Evolutionary conservation across 345 rosid species (phyloP), one percentile per base, ranked within the genome.

Genomic region (Isatis tinctoria): DNA sequence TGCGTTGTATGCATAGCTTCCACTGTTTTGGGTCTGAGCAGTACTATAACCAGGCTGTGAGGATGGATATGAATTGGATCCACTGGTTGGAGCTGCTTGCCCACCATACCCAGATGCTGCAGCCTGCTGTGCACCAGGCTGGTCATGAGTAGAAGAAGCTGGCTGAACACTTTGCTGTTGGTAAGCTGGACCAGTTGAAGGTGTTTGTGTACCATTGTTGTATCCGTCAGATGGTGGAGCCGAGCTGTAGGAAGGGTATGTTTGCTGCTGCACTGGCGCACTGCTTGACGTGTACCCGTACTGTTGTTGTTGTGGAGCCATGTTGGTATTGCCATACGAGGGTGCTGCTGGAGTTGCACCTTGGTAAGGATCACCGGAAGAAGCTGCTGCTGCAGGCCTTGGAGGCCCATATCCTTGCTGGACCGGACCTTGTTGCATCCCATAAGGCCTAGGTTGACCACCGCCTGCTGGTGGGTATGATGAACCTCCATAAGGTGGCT

Each of bases 391-490:
- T 24, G 37, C 37, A 35, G 67, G 67, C 74, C 85, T 60, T 1
- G 87, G 86, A 66, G 83, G 89, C 10, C 87, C 91, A 69, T 88
- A 85, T n/a, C 90, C 73, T 75, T 85, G 95, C 36, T 81, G 78
- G 1, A 75, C 80, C 4, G 80, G 65, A 37, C 81, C 96, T 35
- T 35, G 37, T 65, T 86, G 87, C 84, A 85, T 70, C 54, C 85
- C 82, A 26, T 84, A 79, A 39, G 85, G 92, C 78, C 85, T 85
- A 43, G 88, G 85, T 49, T 85, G 98, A 68, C 83, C 79, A 65
- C 86, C 72, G 1, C 78, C 82, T 51, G 83, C 86, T 0, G 85
- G 78, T 87, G 93, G 44, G 93, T 83, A 85, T 37, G 37, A 35
- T 43, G 37, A 35, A 35, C 83, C 86, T 48, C 81, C 89, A 70